Conservation (phyloP, 352 stramenopile species). For the Phytophthora fragariaefolia region DNA sequence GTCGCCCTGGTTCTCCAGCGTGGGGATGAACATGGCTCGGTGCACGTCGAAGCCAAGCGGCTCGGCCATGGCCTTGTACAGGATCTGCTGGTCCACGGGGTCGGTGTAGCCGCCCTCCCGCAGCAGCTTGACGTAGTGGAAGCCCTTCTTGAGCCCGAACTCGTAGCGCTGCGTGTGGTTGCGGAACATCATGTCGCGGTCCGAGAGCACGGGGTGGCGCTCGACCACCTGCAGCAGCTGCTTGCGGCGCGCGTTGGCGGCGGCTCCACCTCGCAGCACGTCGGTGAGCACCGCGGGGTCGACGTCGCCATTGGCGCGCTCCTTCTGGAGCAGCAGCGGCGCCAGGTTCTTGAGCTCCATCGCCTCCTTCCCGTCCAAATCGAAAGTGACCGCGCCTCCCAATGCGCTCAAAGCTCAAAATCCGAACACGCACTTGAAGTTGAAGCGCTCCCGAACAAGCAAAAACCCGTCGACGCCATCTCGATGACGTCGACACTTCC, state of each 20-base stretch:
- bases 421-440: neutral
- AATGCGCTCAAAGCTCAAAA: too few relatives aligned
- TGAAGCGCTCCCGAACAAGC: too few relatives aligned
- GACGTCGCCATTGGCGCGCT: conserved; percentile 57
- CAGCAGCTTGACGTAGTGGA: conserved; percentile 48
- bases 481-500: too few relatives aligned
- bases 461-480: too few relatives aligned
- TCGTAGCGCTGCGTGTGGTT: conserved; percentile 50
- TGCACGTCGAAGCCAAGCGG: conserved; percentile 45
- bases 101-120: conserved; percentile 40
- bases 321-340: conserved; percentile 63
- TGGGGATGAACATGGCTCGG: conserved; percentile 36
- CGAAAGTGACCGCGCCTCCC: conserved; percentile 22
- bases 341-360: conserved; percentile 68
- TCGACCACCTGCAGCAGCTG: conserved; percentile 43
- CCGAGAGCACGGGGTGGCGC: conserved; percentile 50
- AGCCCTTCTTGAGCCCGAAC: conserved; percentile 42
- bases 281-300: conserved; percentile 42
- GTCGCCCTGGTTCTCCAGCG: conserved; percentile 35
- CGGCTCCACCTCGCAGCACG: conserved; percentile 39
- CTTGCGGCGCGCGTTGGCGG: conserved; percentile 51
- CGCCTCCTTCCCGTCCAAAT: conserved; percentile 13
- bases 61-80: conserved; percentile 57
- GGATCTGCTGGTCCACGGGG: conserved; percentile 39
- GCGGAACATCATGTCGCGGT: conserved; percentile 51